Base-by-base conservation (phyloP, 2,329 filamentous ascomycete genomes). In the Botrytis fragariae region DNA sequence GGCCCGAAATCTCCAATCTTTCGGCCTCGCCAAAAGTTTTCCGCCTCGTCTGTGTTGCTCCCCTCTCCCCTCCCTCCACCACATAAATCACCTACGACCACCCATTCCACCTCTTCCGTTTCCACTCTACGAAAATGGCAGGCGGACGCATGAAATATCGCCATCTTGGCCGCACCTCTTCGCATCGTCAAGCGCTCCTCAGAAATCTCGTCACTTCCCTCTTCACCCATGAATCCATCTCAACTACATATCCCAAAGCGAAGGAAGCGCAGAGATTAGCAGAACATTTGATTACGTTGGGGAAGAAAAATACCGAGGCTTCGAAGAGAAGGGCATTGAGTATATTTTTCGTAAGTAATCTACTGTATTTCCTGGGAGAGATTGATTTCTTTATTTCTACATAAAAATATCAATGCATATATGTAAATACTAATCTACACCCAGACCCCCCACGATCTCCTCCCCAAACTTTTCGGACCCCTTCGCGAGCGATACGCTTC, bases 151-250 rank as follows among this genome's bases (percentile, higher is more conserved):
- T 93, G 83, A 97, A 94, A 85, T 97, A 95, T 85, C 92, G 96
- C 78, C 93, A 97, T 83, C 87, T 99, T 75, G 91, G 91, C 84
- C 94, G 96, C 79, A 88, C 90, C 78, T 97, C 94, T 69, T 87
- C 95, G 72, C 96, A 98, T 82, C 90, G 96, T 82, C 90, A 95
- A 85, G 95, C 96, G 71, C 90, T 99, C 78, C 91, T 99, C 78
- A 94, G 96, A 81, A 98, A 98, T 84, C 87, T 99, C 75, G 95
- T 98, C 82, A 97, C 95, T 78, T 96, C 95, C 72, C 92, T 99
- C 77, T 92, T 99, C 84, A 88, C 93, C 83, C 90, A 97, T 83
- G 96, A 99, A 86, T 91, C 93, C 76, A 97, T 99, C 85, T 91
- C 92, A 76, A 99, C 96, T 69, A 97, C 96, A 84, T 98, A 93